These are phyloP conservation scores for Clonostachys byssicola DNA, from an alignment of 2,329 filamentous ascomycete genomes.

Conservation along the genomic window DNA sequence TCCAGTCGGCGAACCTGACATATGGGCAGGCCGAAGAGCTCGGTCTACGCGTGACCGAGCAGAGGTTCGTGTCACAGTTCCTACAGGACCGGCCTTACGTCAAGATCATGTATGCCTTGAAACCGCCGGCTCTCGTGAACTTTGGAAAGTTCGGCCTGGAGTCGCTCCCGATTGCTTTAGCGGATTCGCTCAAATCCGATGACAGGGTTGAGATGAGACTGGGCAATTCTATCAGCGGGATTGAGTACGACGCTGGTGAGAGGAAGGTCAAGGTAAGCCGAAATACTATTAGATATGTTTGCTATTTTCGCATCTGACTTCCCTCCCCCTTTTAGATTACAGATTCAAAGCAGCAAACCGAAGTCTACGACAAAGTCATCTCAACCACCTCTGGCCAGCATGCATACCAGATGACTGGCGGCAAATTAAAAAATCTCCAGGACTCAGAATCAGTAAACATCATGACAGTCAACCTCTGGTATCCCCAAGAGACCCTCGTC, in stretches of 20 bases:
- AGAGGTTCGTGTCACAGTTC: background rate
- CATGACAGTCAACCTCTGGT: conserved; percentile 92
- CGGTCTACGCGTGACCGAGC: background rate
- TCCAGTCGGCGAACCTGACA: conserved; percentile 21
- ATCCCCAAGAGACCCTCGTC: conserved; percentile 57
- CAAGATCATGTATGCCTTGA: conserved; percentile 18
- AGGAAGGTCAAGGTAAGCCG: conserved; percentile 35
- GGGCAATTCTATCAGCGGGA: conserved; percentile 37
- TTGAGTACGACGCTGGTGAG: conserved; percentile 32
- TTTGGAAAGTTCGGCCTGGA: conserved; percentile 55
- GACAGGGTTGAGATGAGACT: conserved; percentile 57
- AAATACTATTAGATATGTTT: background rate
- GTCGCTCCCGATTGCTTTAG: conserved; percentile 52
- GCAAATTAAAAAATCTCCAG: conserved; percentile 40
- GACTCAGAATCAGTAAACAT: conserved; percentile 69
- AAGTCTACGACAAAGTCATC: conserved; percentile 53
- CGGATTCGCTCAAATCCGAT: conserved; percentile 39
- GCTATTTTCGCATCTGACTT: background rate
- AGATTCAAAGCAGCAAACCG: conserved; percentile 3
- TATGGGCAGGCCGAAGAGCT: conserved; percentile 20
- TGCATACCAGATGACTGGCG: conserved; percentile 17
- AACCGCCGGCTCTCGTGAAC: conserved; percentile 17
- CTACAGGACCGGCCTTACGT: conserved; percentile 18
- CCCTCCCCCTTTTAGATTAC: conserved; percentile 1
- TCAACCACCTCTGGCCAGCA: conserved; percentile 55